Evolutionary conservation across 768 basidiomycete genomes (phyloP).

Genomic region (Amanita brunnescens): DNA sequence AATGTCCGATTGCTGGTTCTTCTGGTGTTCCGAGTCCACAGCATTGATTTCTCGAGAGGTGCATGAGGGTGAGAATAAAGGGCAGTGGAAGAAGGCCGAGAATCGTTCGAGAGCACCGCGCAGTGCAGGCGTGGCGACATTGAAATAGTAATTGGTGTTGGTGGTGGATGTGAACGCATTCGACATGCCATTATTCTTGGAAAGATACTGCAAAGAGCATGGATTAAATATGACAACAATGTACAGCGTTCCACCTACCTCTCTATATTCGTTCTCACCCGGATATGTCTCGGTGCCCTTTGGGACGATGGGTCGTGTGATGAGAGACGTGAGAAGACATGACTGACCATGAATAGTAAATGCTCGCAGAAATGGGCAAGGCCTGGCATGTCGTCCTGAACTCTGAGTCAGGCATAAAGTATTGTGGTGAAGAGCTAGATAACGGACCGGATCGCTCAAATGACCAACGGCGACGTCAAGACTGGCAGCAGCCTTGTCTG

Average conservation of each 20-base stretch:
- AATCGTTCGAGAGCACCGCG: slow-evolving; percentile 68
- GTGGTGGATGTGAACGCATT: slow-evolving; percentile 92
- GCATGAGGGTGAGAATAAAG: slow-evolving; percentile 79
- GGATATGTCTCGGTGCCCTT: slow-evolving; percentile 82
- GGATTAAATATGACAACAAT: slow-evolving; percentile 7
- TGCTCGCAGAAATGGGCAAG: slow-evolving; percentile 96
- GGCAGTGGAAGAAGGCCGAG: slow-evolving; percentile 87
- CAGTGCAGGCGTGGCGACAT: slow-evolving; percentile 54
- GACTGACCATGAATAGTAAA: slow-evolving; percentile 83
- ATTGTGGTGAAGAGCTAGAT: background rate
- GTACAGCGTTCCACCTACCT: slow-evolving; percentile 34
- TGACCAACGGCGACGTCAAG: slow-evolving; percentile 94
- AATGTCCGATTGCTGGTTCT: slow-evolving; percentile 84
- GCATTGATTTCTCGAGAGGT: slow-evolving; percentile 89
- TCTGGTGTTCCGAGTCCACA: slow-evolving; percentile 95
- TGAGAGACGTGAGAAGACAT: background rate
- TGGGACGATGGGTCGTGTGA: slow-evolving; percentile 2
- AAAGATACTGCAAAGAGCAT: slow-evolving; percentile 43
- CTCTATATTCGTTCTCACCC: slow-evolving; percentile 89
- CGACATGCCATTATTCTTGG: slow-evolving; percentile 75
- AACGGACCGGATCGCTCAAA: slow-evolving; percentile 79
- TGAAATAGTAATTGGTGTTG: slow-evolving; percentile 88
- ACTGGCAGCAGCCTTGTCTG: slow-evolving; percentile 93
- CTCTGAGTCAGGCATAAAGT: slow-evolving; percentile 1
- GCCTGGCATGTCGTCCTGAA: slow-evolving; percentile 80